Base-by-base conservation (phyloP, 176 grass and related monocot species). In the Avena sativa region DNA sequence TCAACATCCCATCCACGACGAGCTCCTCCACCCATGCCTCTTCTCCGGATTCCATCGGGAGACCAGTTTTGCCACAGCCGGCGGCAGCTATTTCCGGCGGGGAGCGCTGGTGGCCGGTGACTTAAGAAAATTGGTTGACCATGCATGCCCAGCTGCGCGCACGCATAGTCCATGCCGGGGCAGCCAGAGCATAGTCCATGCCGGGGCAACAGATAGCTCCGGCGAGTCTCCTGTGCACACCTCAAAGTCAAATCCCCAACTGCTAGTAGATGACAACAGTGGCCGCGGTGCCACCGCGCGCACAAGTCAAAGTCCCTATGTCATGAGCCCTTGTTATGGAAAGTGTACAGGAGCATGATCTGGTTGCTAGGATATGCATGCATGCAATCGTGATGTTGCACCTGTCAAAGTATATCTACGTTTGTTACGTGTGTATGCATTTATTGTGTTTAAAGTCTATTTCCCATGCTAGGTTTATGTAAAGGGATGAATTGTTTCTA, bases 281-380 rank as follows among this genome's bases (percentile, higher is more conserved):
- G 30, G 30, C 68, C 21, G 71, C 17, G 48, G 71, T 34, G 71
- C 8, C 34, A 67, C 16, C 9, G 20, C n/a, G n/a, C n/a, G n/a
- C 21, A 82, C 21, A 77, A 83, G 86, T 77, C 86, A 88, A 78
- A 78, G 62, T 40, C 20, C 86, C 32, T 20, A 71, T 57, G 50
- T 6, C 50, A 58, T 11, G 19, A 5, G 52, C 12, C 53, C 17
- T 59, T 5, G 48, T 8, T 4, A 69, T 69, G 21, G 21, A 88
- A 72, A 72, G 38, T 11, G 4, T 43, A 16, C 40, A n/a, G 0
- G 19, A 19, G 36, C 46, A 71, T 11, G 36, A n/a, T 71, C 17
- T 21, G 56, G 5, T n/a, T 59, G 17, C 69, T n/a, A 71, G 17
- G 68, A 70, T 44, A 71, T 20, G 66, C 66, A 19, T 71, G 66